These are phyloP conservation scores for Magnolia kwangsiensis DNA, from an alignment of 164 flowering plant species.

Conservation along the genomic window DNA sequence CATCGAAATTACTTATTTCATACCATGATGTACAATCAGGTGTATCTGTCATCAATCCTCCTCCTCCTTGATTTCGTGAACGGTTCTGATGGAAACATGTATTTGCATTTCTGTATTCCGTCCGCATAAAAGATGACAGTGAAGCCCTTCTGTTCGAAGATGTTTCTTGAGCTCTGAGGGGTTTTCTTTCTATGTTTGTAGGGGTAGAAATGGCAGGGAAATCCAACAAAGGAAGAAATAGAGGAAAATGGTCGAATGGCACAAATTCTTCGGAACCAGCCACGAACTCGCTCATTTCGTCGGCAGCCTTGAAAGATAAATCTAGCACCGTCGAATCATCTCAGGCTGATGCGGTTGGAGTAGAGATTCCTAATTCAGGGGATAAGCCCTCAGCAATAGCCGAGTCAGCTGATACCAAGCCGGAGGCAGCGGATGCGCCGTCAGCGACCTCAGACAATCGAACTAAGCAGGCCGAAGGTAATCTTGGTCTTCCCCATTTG, in stretches of 20 bases:
- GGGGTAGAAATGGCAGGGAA: slow-evolving; percentile 74
- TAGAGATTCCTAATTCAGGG: neutral
- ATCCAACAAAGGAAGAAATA: slow-evolving; percentile 57
- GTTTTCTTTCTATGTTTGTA: neutral
- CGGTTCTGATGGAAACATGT: neutral
- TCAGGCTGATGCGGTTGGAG: slow-evolving; percentile 37
- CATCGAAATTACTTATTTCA: neutral
- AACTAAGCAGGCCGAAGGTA: slow-evolving; percentile 26
- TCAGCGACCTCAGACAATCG: slow-evolving; percentile 5
- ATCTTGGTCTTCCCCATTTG: neutral
- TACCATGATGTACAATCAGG: neutral
- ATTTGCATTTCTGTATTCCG: neutral
- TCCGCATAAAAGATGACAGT: neutral
- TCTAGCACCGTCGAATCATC: slow-evolving; percentile 16
- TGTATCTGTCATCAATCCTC: neutral
- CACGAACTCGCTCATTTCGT: slow-evolving; percentile 18
- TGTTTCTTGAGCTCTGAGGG: neutral
- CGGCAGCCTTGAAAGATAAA: slow-evolving; percentile 21
- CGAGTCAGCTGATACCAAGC: neutral
- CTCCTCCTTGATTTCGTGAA: neutral
- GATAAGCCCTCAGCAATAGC: neutral
- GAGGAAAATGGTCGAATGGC: slow-evolving; percentile 39
- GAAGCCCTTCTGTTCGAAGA: neutral
- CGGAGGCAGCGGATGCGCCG: slow-evolving; percentile 12
- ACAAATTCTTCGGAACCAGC: slow-evolving; percentile 27